Evolutionary conservation across 108 stramenopile genomes (phyloP), one percentile per base, ranked within the genome.

Genomic region (Fragilaria radians): DNA sequence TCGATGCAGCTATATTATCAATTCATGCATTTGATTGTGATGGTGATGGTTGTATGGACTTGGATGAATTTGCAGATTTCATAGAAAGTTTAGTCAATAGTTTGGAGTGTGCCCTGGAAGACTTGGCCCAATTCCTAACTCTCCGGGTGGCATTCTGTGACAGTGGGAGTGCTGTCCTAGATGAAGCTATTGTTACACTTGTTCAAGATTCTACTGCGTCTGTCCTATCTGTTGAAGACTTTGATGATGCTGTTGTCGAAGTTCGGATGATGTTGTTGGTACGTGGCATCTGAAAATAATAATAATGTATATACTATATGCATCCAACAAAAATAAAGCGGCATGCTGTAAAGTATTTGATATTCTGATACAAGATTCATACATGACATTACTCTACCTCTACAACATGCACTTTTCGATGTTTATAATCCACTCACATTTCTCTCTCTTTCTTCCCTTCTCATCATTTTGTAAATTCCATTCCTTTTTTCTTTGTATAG

Each of bases 21-120:
- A 57, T 57, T 21, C n/a, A 22, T 7, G 55, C 55, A 3, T 57
- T 34, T 57, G 55, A 57, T 57, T 34, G 1, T 19, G 33, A 57
- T 27, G 32, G 28, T 31, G 31, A 33, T 57, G 55, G 55, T 7
- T 21, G 3, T 11, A 4, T 57, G 55, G 55, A 57, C 7, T 17
- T 3, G 11, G 5, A 2, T 36, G 55, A 57, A 36, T 57, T 57
- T 24, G 28, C 3, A 22, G 31, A 4, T 24, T 57, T 57, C 24
- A n/a, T 57, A 34, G 28, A 2, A 4, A 24, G 17, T 7, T 21
- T 57, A 7, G 36, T 27, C 32, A 32, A 57, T 19, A 24, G 18
- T 5, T 11, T 57, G 1, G 55, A 57, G 4, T 57, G 30, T 36
- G 23, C 19, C 4, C 31, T 57, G 19, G 28, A 18, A 1, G 55